Evolutionary conservation across 2,329 filamentous ascomycete genomes (phyloP).

Genomic region (Botryotinia calthae): DNA sequence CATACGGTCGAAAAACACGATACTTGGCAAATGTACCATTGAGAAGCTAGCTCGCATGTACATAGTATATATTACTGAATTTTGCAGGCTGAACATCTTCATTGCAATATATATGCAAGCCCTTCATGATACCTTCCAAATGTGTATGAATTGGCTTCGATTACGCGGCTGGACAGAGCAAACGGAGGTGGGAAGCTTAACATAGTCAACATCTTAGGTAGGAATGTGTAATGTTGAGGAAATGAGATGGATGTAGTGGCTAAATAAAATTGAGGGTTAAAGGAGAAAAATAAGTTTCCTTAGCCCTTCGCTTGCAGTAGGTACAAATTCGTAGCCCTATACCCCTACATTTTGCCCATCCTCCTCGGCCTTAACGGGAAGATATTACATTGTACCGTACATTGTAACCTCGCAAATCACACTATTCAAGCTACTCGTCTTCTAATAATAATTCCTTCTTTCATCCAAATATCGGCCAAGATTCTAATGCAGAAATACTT

Average conservation of each 20-base stretch:
- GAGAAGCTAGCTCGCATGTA: neutral
- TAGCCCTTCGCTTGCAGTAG: neutral
- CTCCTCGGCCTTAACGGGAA: neutral
- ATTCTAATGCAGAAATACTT: neutral
- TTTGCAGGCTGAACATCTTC: neutral
- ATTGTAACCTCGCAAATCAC: neutral
- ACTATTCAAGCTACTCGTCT: neutral
- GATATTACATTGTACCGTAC: neutral
- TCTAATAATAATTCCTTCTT: neutral
- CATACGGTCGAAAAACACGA: neutral
- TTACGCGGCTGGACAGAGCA: neutral
- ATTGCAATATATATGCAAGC: conserved; percentile 9
- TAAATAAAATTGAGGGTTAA: neutral
- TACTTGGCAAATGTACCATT: conserved; percentile 8
- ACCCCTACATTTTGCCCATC: neutral
- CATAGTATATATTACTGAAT: neutral
- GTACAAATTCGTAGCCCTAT: neutral
- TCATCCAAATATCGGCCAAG: neutral
- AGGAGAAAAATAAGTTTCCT: neutral
- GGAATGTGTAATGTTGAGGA: neutral
- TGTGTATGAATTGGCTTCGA: neutral
- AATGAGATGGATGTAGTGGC: neutral
- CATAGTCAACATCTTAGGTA: neutral
- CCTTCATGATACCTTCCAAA: conserved; percentile 14
- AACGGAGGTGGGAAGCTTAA: neutral